These are phyloP conservation scores for Solanum rostratum DNA, from an alignment of 257 asterid genomes.

Conservation along the genomic window DNA sequence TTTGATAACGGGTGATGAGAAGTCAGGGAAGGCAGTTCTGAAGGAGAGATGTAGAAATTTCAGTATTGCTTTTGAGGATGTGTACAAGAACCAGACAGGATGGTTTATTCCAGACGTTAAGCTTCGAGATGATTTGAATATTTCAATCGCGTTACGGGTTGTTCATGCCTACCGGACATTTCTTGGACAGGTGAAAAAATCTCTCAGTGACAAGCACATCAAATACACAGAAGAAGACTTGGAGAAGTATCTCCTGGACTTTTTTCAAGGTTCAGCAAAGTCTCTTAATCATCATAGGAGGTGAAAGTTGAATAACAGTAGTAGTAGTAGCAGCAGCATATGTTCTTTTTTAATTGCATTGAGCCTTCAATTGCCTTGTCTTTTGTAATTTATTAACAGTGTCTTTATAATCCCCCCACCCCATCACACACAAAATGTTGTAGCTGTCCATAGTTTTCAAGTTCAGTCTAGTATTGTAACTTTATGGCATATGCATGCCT, in stretches of 20 bases:
- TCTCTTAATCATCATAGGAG: slow-evolving; percentile 31
- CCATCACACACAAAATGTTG: neutral
- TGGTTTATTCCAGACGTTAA: slow-evolving; percentile 51
- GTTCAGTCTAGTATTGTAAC: neutral
- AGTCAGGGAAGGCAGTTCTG: slow-evolving; percentile 33
- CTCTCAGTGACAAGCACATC: slow-evolving; percentile 39
- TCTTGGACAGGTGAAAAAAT: slow-evolving; percentile 8
- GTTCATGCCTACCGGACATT: slow-evolving; percentile 46
- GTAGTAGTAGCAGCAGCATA: neutral
- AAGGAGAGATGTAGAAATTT: slow-evolving; percentile 46
- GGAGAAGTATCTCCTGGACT: slow-evolving; percentile 43
- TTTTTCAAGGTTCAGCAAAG: slow-evolving; percentile 43
- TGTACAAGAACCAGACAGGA: slow-evolving; percentile 51
- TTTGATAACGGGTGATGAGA: slow-evolving; percentile 32
- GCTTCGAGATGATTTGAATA: slow-evolving; percentile 46
- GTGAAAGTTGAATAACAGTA: slow-evolving; percentile 8
- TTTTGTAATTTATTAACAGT: neutral
- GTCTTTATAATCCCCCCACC: neutral
- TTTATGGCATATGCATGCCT: neutral
- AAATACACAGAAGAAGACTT: slow-evolving; percentile 57
- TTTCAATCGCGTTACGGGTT: slow-evolving; percentile 27
- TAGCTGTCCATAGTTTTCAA: neutral
- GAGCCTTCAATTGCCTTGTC: neutral
- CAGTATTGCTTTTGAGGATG: slow-evolving; percentile 43
- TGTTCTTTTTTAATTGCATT: neutral